A percentile compares a stretch with the other conserved stretches of the same genome.
These are phyloP conservation scores for Zygosaccharomyces bisporus DNA, from an alignment of 805 yeast genomes.

Conservation along the genomic window DNA sequence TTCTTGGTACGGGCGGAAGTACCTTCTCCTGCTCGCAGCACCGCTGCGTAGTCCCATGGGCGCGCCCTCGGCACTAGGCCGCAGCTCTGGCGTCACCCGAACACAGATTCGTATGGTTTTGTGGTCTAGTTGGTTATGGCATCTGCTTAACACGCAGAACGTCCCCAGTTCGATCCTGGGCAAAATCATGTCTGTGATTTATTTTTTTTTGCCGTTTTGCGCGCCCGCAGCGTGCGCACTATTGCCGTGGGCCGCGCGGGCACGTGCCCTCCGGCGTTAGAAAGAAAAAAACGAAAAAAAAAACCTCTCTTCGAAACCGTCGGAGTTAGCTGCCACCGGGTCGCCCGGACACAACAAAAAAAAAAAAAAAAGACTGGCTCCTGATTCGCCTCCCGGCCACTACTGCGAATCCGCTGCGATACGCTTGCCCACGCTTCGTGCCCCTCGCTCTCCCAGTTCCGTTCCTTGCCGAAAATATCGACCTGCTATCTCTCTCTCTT, in stretches of 20 bases:
- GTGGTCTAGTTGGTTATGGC: slow-evolving; percentile 99
- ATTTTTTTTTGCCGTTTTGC: slow-evolving; percentile 1
- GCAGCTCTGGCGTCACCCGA: background rate
- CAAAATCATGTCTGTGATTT: slow-evolving; percentile 67
- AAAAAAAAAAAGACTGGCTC: background rate
- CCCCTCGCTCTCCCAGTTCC: background rate
- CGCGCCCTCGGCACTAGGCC: no score
- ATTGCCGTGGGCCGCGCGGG: no score
- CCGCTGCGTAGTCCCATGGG: no score
- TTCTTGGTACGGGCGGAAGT: no score
- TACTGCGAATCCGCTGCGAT: background rate
- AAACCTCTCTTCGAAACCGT: background rate
- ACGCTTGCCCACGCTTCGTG: no score
- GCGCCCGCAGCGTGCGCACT: no score
- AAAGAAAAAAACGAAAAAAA: no score
- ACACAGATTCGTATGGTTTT: background rate
- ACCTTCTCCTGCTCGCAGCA: no score
- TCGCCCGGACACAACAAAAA: background rate
- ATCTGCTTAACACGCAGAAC: slow-evolving; percentile 99
- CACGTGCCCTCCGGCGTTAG: no score
- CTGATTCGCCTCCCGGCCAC: background rate
- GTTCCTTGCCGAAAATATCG: background rate
- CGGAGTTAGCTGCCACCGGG: background rate
- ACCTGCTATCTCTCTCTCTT: background rate
- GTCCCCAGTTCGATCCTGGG: slow-evolving; percentile 99